Base-by-base conservation (phyloP, 768 basidiomycete species). In the Hirschioporus abietinus region DNA sequence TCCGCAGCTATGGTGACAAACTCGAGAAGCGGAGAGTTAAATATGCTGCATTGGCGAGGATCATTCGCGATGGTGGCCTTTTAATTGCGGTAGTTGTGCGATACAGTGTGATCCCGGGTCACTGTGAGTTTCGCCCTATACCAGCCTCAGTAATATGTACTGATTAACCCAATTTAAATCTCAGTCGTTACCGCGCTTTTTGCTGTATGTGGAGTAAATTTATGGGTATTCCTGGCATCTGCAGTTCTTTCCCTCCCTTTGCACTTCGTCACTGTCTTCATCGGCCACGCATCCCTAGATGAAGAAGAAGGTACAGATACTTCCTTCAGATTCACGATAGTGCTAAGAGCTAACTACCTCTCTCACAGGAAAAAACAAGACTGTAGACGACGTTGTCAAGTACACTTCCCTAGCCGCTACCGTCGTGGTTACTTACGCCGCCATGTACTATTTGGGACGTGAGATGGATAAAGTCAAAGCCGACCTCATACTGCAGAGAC, bases 241-340 rank as follows among this genome's bases (percentile, higher is more conserved):
- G 75, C 81, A 9, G 68, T 82, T 35, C 67, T 79, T n/a, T 77
- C 78, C 36, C 67, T 81, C 15, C 82, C 82, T 7, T 81, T 82
- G 68, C 81, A 83, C 74, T 74, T 84, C 35, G 74, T 78, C 34
- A 75, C 78, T n/a, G 82, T 83, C 10, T 83, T 82, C 67, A 72
- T 81, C 59, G 82, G 82, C n/a, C 76, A 74, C 63, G 66, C 72
- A 7, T 24, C 74, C 0, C 58, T 23, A 1, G 63, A 66, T 15
- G 23, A 36, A 60, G 66, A 60, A 36, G 62, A 58, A 26, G 60
- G 26, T 61, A 23, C 4, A n/a, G 17, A 18, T 60, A 25, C 62
- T 3, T 52, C 12, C 20, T 5, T 52, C 12, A 15, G 2, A 52
- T 12, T 52, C 12, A 20, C 12, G 12, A 52, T 15, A 52, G 42